phyloP scores from a whole-genome alignment of 495 filamentous ascomycete species.

The Annulohypoxylon moriforme region DNA sequence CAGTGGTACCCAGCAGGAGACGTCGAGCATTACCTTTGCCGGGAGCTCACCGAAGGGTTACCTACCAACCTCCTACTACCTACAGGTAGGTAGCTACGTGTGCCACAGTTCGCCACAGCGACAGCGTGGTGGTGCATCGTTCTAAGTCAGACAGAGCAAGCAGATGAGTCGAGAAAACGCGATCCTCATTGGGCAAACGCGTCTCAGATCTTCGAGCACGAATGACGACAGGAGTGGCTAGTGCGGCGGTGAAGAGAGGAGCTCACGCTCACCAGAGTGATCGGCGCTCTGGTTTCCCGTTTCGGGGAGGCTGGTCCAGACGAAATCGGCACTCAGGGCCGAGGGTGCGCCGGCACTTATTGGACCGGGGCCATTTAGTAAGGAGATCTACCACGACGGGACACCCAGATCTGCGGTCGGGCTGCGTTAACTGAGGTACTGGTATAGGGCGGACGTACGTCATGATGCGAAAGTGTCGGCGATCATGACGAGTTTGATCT shows the following conservation, averaged over 20 bases:
- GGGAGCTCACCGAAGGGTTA: conserved; percentile 8
- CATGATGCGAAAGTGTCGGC: not conserved
- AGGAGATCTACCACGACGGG: not conserved
- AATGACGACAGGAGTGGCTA: conserved; percentile 39
- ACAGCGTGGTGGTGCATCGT: not conserved
- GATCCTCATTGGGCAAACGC: conserved; percentile 10
- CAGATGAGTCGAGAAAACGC: not conserved
- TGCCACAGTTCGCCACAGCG: conserved; percentile 33
- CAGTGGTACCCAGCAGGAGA: not conserved
- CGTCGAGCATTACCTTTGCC: conserved; percentile 14
- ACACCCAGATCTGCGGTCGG: not conserved
- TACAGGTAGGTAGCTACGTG: not conserved
- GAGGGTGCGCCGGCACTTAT: conserved; percentile 20
- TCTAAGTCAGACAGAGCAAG: not conserved
- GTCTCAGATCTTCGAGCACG: conserved; percentile 16
- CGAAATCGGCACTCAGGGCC: conserved; percentile 10
- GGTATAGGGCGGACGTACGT: not conserved
- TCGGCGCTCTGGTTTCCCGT: conserved; percentile 29
- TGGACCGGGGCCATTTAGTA: not conserved
- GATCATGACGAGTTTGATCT: not conserved
- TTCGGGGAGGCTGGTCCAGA: not conserved
- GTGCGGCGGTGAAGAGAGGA: conserved; percentile 30
- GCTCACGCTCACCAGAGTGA: conserved; percentile 23
- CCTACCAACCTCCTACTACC: not conserved
- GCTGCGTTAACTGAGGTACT: not conserved